Base-by-base conservation (phyloP, 225 moss, liverwort and hornwort species). In the Sphagnum contortum region DNA sequence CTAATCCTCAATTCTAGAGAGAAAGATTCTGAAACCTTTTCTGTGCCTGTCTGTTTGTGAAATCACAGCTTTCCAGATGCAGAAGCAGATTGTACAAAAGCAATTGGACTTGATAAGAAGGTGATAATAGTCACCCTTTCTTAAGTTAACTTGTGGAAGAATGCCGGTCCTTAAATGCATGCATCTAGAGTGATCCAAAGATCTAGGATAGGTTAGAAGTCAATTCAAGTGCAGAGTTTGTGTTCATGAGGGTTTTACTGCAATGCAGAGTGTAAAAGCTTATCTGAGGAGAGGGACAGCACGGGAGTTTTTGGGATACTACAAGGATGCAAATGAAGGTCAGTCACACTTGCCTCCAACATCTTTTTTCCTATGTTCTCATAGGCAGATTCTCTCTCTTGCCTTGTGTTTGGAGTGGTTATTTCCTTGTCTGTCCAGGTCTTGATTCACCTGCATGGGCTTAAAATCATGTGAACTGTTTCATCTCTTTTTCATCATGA, bases 261-360 rank as follows among this genome's bases (percentile, higher is more conserved):
- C 29, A 29, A 29, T 79, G 76, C 89, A 95, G 91, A 99, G 84
- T 72, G 84, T 99, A 11, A 99, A 98, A 76, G 89, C 91, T 8
- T 80, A 91, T 69, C 78, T 99, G 65, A 86, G 98, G 73, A 74
- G 98, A 76, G 98, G 93, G 70, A 99, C 89, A 66, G 91, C 98
- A 47, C 89, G 91, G 57, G 91, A 99, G 71, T 93, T 76, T 73
- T 79, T 99, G 76, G 98, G 87, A 61, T 87, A 84, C 70, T 93
- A 91, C 81, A 93, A 80, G 70, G 98, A 93, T 66, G 87, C 98
- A 45, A 86, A 91, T 62, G 93, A 99, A 93, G 98, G 93, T 92
- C 29, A 72, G 6, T 63, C 68, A 57, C 71, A 51, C 67, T 78
- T 79, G 12, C 72, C 60, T 73, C 71, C 79, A 75, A 82, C 75